Conservation (phyloP, 2,329 filamentous ascomycete genomes). For the Xylaria digitata region DNA sequence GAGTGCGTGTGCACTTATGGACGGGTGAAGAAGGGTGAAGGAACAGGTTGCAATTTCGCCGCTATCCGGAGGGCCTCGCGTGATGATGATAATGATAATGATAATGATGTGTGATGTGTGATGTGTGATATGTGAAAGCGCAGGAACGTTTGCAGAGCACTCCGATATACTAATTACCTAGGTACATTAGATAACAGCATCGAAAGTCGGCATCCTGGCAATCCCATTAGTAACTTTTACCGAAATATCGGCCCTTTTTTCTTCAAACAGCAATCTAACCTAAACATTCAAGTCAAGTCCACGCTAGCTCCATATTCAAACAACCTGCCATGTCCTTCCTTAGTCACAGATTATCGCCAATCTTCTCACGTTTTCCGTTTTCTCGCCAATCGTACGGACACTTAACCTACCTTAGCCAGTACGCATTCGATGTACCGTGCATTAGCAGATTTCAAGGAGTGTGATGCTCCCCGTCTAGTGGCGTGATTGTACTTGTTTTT, state of each 20-base stretch:
- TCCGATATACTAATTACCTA: no score
- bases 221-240: slow-evolving; percentile 3
- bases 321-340: background rate
- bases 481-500: slow-evolving; percentile 1
- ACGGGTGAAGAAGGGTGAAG: background rate
- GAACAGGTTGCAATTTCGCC: background rate
- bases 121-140: background rate
- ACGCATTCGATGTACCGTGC: no score
- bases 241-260: slow-evolving; percentile 30
- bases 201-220: slow-evolving; percentile 3
- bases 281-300: background rate
- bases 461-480: slow-evolving; percentile 1
- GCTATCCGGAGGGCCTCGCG: background rate
- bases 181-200: no score
- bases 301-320: no score
- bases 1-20: background rate
- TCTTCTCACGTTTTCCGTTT: background rate
- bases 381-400: background rate
- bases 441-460: no score
- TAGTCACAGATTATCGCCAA: background rate
- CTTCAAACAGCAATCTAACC: background rate
- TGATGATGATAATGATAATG: background rate
- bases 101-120: background rate
- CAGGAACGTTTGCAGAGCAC: slow-evolving; percentile 11
- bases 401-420: no score